Base-by-base conservation (phyloP, 2,329 filamentous ascomycete genomes). In the Colletotrichum gigasporum region DNA sequence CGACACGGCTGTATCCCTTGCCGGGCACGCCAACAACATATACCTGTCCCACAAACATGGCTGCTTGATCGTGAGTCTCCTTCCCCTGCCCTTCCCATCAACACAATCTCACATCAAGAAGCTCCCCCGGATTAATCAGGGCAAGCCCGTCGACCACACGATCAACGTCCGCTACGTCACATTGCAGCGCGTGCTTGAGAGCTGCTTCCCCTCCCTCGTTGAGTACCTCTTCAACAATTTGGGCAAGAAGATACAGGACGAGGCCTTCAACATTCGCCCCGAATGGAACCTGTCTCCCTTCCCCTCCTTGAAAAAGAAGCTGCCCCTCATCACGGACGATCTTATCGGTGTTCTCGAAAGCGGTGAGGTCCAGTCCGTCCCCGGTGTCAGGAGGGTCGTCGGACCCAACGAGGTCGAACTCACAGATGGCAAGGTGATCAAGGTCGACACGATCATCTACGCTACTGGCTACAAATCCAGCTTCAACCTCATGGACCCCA, bases 11-110 rank as follows among this genome's bases (percentile, higher is more conserved):
- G 72, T 76, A 4, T 71, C 72, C 6, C 73, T 82, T 5, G 68
- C 74, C 0, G 72, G 71, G 0, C 69, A 75, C 7, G 79, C 78
- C 1, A 69, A 72, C 11, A 76, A 80, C 26, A 72, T 82, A 4
- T 82, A 79, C 69, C 67, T 80, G 14, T 79, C 80, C 5, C 80
- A 81, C 51, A 75, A 76, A 0, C 74, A 75, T 2, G 80, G 80
- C 7, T 70, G 71, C 4, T 52, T 78, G 30, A 69, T 81, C 11
- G 75, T 81, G 41, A 69, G 71, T 57, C 68, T 68, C 7, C n/a
- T n/a, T n/a, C n/a, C n/a, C 39, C 3, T 66, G 66, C 57, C 4
- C 2, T 12, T 37, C 8, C 39, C 3, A 18, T 37, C 22, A 8
- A 8, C 7, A 26, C n/a, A 32, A 39, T 22, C 30, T 26, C 41